Evolutionary conservation across 2,329 filamentous ascomycete species (phyloP).

Genomic region (Colletotrichum orbiculare): DNA sequence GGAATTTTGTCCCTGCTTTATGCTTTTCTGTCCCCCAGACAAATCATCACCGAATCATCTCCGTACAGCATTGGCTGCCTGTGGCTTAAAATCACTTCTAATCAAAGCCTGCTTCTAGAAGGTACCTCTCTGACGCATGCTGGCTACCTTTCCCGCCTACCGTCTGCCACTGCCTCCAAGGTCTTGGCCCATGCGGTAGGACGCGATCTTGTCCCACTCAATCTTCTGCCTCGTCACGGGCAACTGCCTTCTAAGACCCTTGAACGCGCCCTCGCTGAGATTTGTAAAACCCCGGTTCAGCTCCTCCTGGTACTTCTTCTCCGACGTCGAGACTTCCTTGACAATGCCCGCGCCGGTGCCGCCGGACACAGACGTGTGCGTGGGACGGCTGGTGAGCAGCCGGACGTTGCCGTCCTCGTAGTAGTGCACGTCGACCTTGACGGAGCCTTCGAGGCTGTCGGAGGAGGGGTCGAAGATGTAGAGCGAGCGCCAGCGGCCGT

Average conservation of each 20-base stretch:
- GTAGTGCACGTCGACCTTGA: conserved; percentile 98
- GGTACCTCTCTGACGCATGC: conserved; percentile 5
- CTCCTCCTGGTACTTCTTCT: conserved; percentile 97
- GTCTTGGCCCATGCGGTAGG: conserved; percentile 87
- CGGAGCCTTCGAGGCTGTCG: conserved; percentile 76
- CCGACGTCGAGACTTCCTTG: conserved; percentile 79
- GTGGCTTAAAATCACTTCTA: no score
- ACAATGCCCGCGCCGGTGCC: conserved; percentile 74
- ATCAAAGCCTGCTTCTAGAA: conserved; percentile 7
- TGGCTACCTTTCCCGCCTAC: conserved; percentile 44
- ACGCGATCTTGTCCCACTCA: conserved; percentile 98
- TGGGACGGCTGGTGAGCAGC: conserved; percentile 85
- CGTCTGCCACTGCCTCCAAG: conserved; percentile 75
- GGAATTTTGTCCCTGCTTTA: no score
- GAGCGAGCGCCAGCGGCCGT: conserved; percentile 92
- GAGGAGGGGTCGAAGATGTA: conserved; percentile 83
- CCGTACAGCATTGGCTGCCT: background rate
- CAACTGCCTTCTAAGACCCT: conserved; percentile 89
- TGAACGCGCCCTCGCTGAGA: conserved; percentile 95
- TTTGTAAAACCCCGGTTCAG: conserved; percentile 89
- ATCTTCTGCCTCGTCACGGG: conserved; percentile 98
- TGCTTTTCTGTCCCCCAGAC: no score
- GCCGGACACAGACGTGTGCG: conserved; percentile 68
- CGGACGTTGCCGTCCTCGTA: conserved; percentile 99
- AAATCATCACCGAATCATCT: background rate